These are phyloP conservation scores for Lipomyces chichibuensis DNA, from an alignment of 805 yeast species.

Conservation along the genomic window DNA sequence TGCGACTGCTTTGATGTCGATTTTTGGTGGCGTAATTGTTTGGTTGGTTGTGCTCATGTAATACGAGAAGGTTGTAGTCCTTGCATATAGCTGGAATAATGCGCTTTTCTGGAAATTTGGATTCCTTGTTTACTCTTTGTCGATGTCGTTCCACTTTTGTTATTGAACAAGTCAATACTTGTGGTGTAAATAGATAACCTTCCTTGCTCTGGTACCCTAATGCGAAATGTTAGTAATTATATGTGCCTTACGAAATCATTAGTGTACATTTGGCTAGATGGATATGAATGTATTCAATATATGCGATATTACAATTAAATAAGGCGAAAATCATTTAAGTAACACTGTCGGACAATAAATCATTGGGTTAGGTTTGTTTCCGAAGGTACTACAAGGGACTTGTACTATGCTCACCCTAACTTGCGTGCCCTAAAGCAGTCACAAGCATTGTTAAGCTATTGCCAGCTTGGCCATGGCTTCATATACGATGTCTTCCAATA, in stretches of 20 bases:
- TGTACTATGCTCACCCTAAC: not conserved
- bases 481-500: not conserved
- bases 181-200: no score
- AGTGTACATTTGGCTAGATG: not conserved
- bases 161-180: no score
- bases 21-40: not conserved
- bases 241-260: not conserved
- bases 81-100: not conserved
- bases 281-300: not conserved
- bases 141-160: no score
- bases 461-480: not conserved
- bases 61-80: not conserved
- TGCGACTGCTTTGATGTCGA: not conserved
- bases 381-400: not conserved
- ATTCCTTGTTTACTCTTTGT: no score
- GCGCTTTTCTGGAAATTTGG: not conserved
- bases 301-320: not conserved
- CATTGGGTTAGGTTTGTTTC: not conserved
- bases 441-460: not conserved
- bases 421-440: slow-evolving; percentile 46
- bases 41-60: not conserved
- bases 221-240: no score
- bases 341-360: no score
- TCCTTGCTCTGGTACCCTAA: no score
- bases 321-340: no score